Evolutionary conservation across 495 filamentous ascomycete species (phyloP).

Genomic region (Apiosordaria backusii): DNA sequence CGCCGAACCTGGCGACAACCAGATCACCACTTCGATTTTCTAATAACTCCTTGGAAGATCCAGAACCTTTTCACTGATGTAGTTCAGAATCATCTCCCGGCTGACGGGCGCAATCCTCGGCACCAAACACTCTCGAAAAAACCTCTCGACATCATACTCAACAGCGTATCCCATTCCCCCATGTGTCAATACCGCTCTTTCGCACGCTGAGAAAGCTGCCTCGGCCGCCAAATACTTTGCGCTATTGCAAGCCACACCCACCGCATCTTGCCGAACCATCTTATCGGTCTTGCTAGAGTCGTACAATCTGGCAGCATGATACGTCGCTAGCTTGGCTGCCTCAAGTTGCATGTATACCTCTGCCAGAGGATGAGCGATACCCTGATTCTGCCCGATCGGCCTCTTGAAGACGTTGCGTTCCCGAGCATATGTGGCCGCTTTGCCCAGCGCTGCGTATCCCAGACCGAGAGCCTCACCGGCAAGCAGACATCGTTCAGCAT

Average conservation of each 20-base stretch:
- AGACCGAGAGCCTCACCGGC: conserved; percentile 75
- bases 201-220: conserved; percentile 71
- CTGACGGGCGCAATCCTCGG: conserved; percentile 73
- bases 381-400: conserved; percentile 72
- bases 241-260: conserved; percentile 71
- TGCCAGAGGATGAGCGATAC: conserved; percentile 70
- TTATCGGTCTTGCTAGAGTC: conserved; percentile 55
- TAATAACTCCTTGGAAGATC: conserved; percentile 52
- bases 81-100: conserved; percentile 78
- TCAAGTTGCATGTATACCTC: conserved; percentile 75
- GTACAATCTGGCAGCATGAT: conserved; percentile 72
- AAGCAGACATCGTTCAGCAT: conserved; percentile 72
- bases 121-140: conserved; percentile 69
- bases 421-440: conserved; percentile 62
- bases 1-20: not conserved
- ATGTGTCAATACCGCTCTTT: conserved; percentile 61
- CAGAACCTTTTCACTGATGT: conserved; percentile 69
- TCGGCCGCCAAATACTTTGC: conserved; percentile 80
- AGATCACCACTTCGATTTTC: not conserved
- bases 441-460: conserved; percentile 66
- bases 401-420: conserved; percentile 67
- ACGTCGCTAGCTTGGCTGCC: conserved; percentile 72
- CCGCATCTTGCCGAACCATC: conserved; percentile 54
- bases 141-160: conserved; percentile 77
- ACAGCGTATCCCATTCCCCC: conserved; percentile 77